Evolutionary conservation across 345 rosid species (phyloP), one percentile per base, ranked within the genome.

Genomic region (Anacardium occidentale): DNA sequence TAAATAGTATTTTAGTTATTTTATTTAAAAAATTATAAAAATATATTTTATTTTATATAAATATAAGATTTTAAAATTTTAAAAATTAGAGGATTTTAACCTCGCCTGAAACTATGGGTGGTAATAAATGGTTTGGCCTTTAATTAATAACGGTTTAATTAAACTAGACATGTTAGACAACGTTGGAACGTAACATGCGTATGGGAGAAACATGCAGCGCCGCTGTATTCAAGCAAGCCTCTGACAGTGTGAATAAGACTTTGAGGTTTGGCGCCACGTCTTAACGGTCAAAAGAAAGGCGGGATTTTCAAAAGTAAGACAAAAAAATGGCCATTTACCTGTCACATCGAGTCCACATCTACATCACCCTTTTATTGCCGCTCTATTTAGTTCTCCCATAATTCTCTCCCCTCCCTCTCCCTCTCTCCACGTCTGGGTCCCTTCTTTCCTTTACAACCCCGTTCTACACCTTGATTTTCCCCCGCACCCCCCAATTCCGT

Each of bases 211-310:
- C 66, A 11, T 63, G 82, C 79, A 85, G 85, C 84, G 83, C 77
- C 83, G 82, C 62, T 80, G 78, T 62, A 76, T 71, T 5, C 2
- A 21, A 75, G 67, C 62, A 20, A 29, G 1, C 37, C 74, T 68
- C 72, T 40, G 29, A 24, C 14, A 48, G 22, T 59, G 54, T 14
- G 68, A 66, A 44, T 12, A 1, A 37, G 40, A 52, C 21, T 71
- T 77, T 80, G 62, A 66, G 80, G 75, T 79, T 80, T 86, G 82
- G 86, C 88, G 92, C 87, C 78, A 82, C 22, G 69, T 50, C 34
- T 3, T 44, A 80, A 71, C 78, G 79, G 85, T 89, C 82, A 79
- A 86, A 81, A 67, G 74, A 40, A 9, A 7, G 75, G 64, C 74
- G 70, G 66, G 70, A 11, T 44, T 80, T 77, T 61, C 59, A 48